Evolutionary conservation across 2,329 filamentous ascomycete species (phyloP), one percentile per base, ranked within the genome.

Genomic region (Botryotinia calthae): DNA sequence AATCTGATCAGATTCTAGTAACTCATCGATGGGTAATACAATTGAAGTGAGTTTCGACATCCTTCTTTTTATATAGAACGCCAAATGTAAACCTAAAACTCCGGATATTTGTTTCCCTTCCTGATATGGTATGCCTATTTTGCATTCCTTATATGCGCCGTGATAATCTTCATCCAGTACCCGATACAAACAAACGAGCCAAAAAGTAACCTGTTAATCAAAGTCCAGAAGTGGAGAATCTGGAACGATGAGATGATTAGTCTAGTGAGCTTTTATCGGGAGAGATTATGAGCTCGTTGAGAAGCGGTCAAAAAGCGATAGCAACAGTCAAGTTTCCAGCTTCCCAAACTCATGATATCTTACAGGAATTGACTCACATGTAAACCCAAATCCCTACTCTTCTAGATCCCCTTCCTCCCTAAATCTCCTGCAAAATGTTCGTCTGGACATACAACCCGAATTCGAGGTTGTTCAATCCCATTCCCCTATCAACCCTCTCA

Each of bases 361-460:
- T 14, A 2, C 18, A n/a, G 16, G 12, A 48, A 25, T 16, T n/a
- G n/a, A 25, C 31, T 10, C 44, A 34, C 46, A 54, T 4, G 22
- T 2, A 51, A 51, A 25, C 6, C 2, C 16, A 12, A 28, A 56
- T 28, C 14, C 51, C 18, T 28, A 56, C n/a, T 56, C 51, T 25
- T 34, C 9, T 22, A 37, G n/a, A 18, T n/a, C 10, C 4, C 46
- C 18, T 4, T 16, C 12, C 12, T 6, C 65, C n/a, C 37, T 68
- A 68, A 18, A 68, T 31, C 10, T 56, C 65, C 65, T 48, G 56
- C 14, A 42, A 18, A 56, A 56, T 22, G 31, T 56, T 42, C 10
- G 10, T 42, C 48, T 68, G 65, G 25, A 68, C 48, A 56, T 56
- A 68, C 18, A 68, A 31, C 2, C 14, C 48, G n/a, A 68, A 68